phyloP scores from a whole-genome alignment of 495 filamentous ascomycete genomes.

The Talaromyces adpressus region DNA sequence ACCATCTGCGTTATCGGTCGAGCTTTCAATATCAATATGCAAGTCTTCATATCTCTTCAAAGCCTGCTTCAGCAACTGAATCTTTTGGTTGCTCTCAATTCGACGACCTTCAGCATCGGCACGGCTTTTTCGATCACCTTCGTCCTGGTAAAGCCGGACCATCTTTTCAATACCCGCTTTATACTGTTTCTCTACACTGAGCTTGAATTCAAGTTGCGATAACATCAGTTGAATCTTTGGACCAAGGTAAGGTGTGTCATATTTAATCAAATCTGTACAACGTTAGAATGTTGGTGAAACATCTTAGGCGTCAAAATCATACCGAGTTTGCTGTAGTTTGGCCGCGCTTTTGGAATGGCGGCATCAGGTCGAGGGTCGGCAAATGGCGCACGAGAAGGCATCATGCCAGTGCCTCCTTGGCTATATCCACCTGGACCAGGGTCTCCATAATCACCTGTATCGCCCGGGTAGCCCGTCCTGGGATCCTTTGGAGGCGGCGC shows the following conservation, averaged over 20 bases:
- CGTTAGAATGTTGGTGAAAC: background rate
- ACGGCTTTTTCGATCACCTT: constrained; percentile 94
- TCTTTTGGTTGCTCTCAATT: constrained; percentile 96
- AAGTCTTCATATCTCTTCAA: constrained; percentile 96
- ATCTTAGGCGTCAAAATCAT: constrained; percentile 20
- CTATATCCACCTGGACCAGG: constrained; percentile 47
- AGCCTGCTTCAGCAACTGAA: constrained; percentile 89
- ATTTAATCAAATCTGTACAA: constrained; percentile 82
- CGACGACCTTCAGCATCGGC: constrained; percentile 82
- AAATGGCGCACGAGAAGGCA: constrained; percentile 79
- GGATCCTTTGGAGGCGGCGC: constrained; percentile 63
- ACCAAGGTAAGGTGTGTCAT: constrained; percentile 90
- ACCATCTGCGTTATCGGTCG: constrained; percentile 78
- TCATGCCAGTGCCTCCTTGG: constrained; percentile 55
- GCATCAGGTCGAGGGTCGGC: constrained; percentile 63
- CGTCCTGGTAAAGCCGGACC: constrained; percentile 94
- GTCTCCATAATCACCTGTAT: constrained; percentile 47
- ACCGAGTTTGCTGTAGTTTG: constrained; percentile 97
- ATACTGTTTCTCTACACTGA: constrained; percentile 98
- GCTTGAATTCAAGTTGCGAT: constrained; percentile 96
- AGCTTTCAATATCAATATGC: constrained; percentile 86
- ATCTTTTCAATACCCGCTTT: constrained; percentile 99
- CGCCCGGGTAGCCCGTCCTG: constrained; percentile 37
- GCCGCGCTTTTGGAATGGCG: constrained; percentile 63
- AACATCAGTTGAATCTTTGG: constrained; percentile 99